Conservation (phyloP, 1,139 yeast genomes). For the Ogataea hybrid region DNA sequence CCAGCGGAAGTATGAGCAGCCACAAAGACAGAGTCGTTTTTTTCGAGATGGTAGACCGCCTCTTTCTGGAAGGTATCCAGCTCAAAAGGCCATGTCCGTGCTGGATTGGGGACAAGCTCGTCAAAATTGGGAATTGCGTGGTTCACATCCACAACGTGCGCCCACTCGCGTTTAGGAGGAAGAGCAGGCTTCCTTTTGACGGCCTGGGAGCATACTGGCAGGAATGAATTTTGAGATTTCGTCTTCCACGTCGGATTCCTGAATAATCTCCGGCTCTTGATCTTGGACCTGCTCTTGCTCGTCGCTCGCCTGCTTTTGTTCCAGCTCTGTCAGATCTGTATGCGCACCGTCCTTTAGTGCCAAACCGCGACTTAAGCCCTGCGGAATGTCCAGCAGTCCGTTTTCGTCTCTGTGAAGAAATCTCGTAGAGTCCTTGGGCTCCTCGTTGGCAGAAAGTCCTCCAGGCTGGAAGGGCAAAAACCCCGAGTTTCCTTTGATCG, state of each 20-base stretch:
- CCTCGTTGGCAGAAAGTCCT: constrained; percentile 48
- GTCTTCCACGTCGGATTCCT: constrained; percentile 32
- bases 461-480: constrained; percentile 94
- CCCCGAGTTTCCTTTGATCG: constrained; percentile 68
- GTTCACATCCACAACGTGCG: constrained; percentile 88
- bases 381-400: constrained; percentile 82
- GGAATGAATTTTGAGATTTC: constrained; percentile 83
- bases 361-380: constrained; percentile 78
- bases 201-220: constrained; percentile 41
- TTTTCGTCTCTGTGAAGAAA: constrained; percentile 61
- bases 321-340: constrained; percentile 8
- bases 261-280: constrained; percentile 15
- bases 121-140: constrained; percentile 80
- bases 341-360: constrained; percentile 20
- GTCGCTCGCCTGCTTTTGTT: constrained; percentile 5
- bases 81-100: constrained; percentile 86
- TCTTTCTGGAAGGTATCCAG: constrained; percentile 97
- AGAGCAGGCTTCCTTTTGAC: constrained; percentile 20
- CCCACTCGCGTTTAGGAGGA: constrained; percentile 67
- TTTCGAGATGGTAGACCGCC: constrained; percentile 89
- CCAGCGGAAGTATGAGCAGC: constrained; percentile 92
- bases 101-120: constrained; percentile 90
- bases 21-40: constrained; percentile 93
- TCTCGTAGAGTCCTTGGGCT: constrained; percentile 35
- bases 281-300: neutral